Percentiles rank a stretch among this genome's conserved stretches.
phyloP scores from a whole-genome alignment of 441 rosid genomes.

The Syzygium malaccense region DNA sequence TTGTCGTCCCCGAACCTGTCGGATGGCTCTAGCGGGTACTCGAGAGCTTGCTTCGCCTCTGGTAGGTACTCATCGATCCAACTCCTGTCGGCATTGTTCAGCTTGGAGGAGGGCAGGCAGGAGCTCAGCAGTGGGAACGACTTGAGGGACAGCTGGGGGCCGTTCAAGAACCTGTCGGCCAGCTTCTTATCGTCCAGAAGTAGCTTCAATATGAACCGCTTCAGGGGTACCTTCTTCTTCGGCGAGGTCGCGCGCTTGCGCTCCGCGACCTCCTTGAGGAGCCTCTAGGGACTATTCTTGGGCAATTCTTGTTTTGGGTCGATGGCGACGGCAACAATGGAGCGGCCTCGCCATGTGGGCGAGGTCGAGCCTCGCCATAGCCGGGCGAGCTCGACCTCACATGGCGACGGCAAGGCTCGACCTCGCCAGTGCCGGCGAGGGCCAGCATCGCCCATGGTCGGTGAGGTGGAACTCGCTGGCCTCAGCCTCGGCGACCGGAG shows the following conservation, averaged over 20 bases:
- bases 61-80: slow-evolving; percentile 91
- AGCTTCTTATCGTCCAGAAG: slow-evolving; percentile 81
- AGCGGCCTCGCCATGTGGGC: too few relatives aligned
- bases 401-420: too few relatives aligned
- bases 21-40: slow-evolving; percentile 68
- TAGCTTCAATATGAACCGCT: slow-evolving; percentile 61
- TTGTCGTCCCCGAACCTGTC: slow-evolving; percentile 63
- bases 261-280: slow-evolving; percentile 85
- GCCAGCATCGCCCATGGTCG: too few relatives aligned
- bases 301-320: slow-evolving; percentile 54
- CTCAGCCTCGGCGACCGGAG: too few relatives aligned
- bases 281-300: slow-evolving; percentile 74
- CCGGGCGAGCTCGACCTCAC: too few relatives aligned
- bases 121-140: slow-evolving; percentile 83
- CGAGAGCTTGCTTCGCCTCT: slow-evolving; percentile 90
- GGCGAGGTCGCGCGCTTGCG: slow-evolving; percentile 65
- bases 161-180: slow-evolving; percentile 66
- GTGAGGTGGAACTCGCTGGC: too few relatives aligned
- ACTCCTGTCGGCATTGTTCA: slow-evolving; percentile 77
- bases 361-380: too few relatives aligned
- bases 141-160: slow-evolving; percentile 81
- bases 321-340: too few relatives aligned
- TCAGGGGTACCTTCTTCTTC: slow-evolving; percentile 64
- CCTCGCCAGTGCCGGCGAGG: too few relatives aligned
- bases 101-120: slow-evolving; percentile 72